These are phyloP conservation scores for Entomortierella parvispora DNA, from an alignment of 192 early-diverging fungal genomes.

Conservation along the genomic window DNA sequence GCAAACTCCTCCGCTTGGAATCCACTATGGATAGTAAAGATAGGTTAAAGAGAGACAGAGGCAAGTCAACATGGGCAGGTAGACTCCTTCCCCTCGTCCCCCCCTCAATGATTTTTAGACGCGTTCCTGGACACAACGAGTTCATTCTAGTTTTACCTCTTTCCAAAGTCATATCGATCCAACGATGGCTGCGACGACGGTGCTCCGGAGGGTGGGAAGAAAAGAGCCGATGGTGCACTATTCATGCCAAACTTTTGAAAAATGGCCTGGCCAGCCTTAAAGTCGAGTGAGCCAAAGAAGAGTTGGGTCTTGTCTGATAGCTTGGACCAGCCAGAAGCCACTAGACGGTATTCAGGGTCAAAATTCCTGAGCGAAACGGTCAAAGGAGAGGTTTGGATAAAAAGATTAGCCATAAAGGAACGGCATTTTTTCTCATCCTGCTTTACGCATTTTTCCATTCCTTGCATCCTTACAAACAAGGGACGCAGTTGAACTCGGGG, in stretches of 20 bases:
- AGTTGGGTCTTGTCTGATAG: slow-evolving; percentile 51
- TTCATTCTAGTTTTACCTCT: no score
- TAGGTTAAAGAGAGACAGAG: not conserved
- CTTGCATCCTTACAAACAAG: slow-evolving; percentile 78
- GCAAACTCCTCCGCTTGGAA: slow-evolving; percentile 73
- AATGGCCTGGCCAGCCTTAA: slow-evolving; percentile 65
- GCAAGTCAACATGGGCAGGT: no score
- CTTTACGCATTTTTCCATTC: no score
- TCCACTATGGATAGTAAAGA: slow-evolving; percentile 56
- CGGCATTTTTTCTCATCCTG: no score
- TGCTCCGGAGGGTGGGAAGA: slow-evolving; percentile 66
- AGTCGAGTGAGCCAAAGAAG: slow-evolving; percentile 77
- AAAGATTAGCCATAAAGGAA: not conserved
- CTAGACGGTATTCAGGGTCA: slow-evolving; percentile 71
- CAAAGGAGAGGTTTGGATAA: not conserved
- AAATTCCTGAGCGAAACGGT: slow-evolving; percentile 62
- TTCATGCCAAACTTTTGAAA: slow-evolving; percentile 68
- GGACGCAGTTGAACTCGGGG: slow-evolving; percentile 71
- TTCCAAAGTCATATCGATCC: slow-evolving; percentile 69
- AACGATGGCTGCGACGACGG: slow-evolving; percentile 8
- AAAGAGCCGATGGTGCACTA: slow-evolving; percentile 73
- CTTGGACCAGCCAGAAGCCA: slow-evolving; percentile 63
- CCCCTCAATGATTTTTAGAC: not conserved
- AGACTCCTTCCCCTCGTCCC: not conserved
- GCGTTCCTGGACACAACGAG: no score